These are phyloP conservation scores for Dioszegia aurantiaca DNA, from an alignment of 768 basidiomycete genomes.

Conservation along the genomic window DNA sequence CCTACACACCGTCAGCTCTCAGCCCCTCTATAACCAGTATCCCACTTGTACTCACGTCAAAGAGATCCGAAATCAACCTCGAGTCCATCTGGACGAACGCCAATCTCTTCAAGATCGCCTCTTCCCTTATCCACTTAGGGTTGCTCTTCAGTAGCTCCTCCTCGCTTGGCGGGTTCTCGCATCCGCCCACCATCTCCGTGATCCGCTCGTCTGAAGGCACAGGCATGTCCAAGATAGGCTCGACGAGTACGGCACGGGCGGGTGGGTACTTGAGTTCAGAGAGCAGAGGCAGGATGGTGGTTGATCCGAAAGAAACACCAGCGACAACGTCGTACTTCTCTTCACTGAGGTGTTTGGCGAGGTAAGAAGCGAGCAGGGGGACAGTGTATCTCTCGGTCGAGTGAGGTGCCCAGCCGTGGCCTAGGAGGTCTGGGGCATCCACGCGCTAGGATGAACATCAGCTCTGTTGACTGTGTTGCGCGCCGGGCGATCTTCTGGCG, in stretches of 20 bases:
- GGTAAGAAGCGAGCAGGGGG: conserved; percentile 16
- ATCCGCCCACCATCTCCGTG: conserved; percentile 14
- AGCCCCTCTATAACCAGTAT: too few species aligned
- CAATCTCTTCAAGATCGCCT: conserved; percentile 20
- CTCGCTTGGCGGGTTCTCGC: conserved; percentile 15
- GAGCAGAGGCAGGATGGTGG: conserved; percentile 9
- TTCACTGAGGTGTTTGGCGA: conserved; percentile 18
- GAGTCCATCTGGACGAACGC: conserved; percentile 20
- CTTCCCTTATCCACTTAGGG: conserved; percentile 19
- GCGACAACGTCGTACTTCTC: conserved; percentile 23
- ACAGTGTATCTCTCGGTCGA: conserved; percentile 12
- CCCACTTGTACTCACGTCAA: conserved; percentile 16
- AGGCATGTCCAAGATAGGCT: conserved; percentile 21
- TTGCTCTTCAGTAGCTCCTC: conserved; percentile 19
- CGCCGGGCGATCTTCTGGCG: too few species aligned
- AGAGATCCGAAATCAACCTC: conserved; percentile 19
- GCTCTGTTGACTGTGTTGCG: too few species aligned
- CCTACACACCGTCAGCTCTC: neutral
- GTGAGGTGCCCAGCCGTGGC: conserved; percentile 27
- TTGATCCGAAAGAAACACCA: conserved; percentile 27
- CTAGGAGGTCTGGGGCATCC: conserved; percentile 24
- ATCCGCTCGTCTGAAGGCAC: conserved; percentile 3
- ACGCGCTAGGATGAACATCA: conserved; percentile 15
- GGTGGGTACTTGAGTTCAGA: neutral
- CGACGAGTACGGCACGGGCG: conserved; percentile 14